Conservation (phyloP, 176 grass and related monocot species). For the Puya raimondii region DNA sequence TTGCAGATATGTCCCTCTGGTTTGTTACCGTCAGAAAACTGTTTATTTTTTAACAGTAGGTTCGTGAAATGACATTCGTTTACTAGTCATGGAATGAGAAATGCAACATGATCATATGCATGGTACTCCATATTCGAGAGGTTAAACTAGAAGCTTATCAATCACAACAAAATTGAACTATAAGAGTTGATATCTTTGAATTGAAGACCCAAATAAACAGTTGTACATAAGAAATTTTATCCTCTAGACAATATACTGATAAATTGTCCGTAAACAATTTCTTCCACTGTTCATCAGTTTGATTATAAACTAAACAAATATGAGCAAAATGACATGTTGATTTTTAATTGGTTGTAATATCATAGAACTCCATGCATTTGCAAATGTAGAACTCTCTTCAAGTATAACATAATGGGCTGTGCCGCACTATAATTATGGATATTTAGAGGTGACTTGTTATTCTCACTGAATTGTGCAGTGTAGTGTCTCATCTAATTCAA, state of each 20-base stretch:
- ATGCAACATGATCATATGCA: too few relatives aligned
- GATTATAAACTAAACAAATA: not conserved
- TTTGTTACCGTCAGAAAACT: too few relatives aligned
- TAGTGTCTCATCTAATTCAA: not conserved
- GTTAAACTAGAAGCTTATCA: not conserved
- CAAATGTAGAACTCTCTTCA: not conserved
- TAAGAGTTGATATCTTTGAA: not conserved
- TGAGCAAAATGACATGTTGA: not conserved
- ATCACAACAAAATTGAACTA: not conserved
- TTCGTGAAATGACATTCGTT: too few relatives aligned
- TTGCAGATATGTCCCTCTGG: too few relatives aligned
- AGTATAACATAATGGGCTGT: not conserved
- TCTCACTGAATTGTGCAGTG: not conserved
- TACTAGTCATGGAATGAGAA: too few relatives aligned
- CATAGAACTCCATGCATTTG: not conserved
- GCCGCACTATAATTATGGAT: too few relatives aligned
- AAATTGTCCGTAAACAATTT: not conserved
- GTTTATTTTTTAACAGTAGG: too few relatives aligned
- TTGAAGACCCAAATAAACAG: not conserved
- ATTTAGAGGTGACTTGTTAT: not conserved
- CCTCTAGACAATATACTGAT: too few relatives aligned
- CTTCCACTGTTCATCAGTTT: not conserved
- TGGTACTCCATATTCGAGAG: too few relatives aligned
- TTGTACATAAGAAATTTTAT: not conserved
- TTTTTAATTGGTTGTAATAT: not conserved